Evolutionary conservation across 352 stramenopile genomes (phyloP), one percentile per base, ranked within the genome.

Genomic region (Plasmopara halstedii): DNA sequence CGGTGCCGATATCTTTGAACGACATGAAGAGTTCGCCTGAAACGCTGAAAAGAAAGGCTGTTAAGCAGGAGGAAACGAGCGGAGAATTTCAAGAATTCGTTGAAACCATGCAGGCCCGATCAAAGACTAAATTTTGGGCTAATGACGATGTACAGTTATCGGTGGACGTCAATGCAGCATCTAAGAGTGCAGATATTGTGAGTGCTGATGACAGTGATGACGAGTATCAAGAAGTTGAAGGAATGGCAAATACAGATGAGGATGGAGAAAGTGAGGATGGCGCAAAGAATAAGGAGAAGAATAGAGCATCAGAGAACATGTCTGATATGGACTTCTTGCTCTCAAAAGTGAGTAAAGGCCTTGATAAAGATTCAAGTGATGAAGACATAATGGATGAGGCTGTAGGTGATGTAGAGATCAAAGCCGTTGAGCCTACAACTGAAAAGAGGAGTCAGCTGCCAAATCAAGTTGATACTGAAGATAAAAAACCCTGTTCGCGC

Each of bases 281-380:
- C 20, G 50, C 62, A 14, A 58, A 64, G 36, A 47, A 13, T 15
- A 25, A 35, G 14, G 55, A 64, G 50, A 52, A 52, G 23, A 54
- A 26, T 29, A 53, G 57, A 18, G 56, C 35, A 15, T 36, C 25
- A 19, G 64, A 69, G 41, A 45, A 39, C 15, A 70, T 94, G 59
- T 94, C 83, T 35, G 91, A 97, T 56, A 78, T 97, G 56, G 89
- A 97, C 46, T 98, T 97, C 63, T 70, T 98, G 42, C 78, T 88
- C 39, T 96, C 88, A 18, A 96, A 97, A 48, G 73, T 97, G 26
- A 96, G 93, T 70, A 85, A 95, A 42, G 90, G 83, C 22, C 86
- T 97, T 21, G 61, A 83, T 18, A 69, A 94, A 50, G 46, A 96
- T 88, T 62, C 53, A 11, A 55, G 46, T 10, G 46, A 59, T 20